Base-by-base conservation (phyloP, 2,329 filamentous ascomycete species). In the Colletotrichum endophyticum region DNA sequence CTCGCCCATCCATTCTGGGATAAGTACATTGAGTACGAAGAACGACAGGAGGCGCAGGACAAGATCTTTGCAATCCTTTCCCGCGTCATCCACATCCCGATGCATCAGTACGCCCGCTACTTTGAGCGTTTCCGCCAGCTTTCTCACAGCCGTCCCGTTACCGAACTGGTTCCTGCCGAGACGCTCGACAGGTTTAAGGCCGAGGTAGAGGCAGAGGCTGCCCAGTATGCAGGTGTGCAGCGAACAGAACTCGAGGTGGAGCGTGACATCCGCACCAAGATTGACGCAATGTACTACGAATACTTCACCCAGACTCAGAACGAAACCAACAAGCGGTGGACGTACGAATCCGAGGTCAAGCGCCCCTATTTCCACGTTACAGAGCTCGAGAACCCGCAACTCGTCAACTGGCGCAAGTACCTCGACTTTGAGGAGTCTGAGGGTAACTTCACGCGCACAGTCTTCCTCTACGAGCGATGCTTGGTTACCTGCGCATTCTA, bases 1-100 rank as follows among this genome's bases (percentile, higher is more conserved):
- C 90, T 98, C 34, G 94, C 96, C 3, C 96, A 98, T 83, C 96
- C 96, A 2, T 98, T 99, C 87, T 99, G 97, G 97, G 97, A 99
- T 85, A 99, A 98, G 86, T 99, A 98, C 82, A 92, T 99, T 78
- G 97, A 99, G 83, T 99, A 98, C 81, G 97, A 99, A 84, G 96
- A 98, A 84, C 94, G 96, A 3, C 89, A 96, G 77, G 96, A 98
- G 81, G 92, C 94, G 1, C 92, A 94, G 16, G 95, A 98, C 78
- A 95, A 93, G 81, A 95, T 98, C 71, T 98, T 98, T 80, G 92
- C 92, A 56, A 95, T 99, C 72, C 90, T 98, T 69, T 90, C 91
- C 77, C 95, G 96, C 70, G 91, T 98, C 72, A 94, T 98, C 70
- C 92, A 95, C 81, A 96, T 99, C 70, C 96, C 97, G 1, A 95